phyloP scores from a whole-genome alignment of 164 flowering plant genomes.

The Kalanchoe fedtschenkoi region DNA sequence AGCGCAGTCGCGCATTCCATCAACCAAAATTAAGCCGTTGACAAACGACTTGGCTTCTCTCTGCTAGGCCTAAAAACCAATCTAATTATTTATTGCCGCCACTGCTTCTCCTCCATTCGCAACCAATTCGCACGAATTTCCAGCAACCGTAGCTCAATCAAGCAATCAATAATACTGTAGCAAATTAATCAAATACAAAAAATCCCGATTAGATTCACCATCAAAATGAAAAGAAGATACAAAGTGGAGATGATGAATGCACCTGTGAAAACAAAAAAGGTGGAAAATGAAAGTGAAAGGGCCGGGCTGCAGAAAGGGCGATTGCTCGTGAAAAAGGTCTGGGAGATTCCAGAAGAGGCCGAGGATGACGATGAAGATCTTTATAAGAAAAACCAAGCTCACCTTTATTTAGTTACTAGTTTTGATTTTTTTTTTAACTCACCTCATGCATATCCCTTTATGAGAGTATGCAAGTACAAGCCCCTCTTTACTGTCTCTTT shows the following conservation, averaged over 20 bases:
- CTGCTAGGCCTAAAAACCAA: not conserved
- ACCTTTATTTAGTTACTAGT: not conserved
- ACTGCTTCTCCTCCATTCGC: constrained; percentile 13
- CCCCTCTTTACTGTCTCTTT: too few relatives aligned
- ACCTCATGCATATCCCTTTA: too few relatives aligned
- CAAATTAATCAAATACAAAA: not conserved
- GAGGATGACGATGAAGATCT: not conserved
- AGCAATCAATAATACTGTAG: not conserved
- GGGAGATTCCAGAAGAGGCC: not conserved
- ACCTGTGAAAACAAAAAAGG: too few relatives aligned
- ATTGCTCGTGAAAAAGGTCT: not conserved
- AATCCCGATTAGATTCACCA: constrained; percentile 1
- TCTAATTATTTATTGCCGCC: not conserved
- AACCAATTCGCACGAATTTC: not conserved
- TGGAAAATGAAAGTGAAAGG: not conserved
- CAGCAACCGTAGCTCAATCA: constrained; percentile 2
- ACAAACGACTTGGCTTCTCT: too few relatives aligned
- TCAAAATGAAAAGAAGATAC: not conserved
- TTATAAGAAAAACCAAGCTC: not conserved
- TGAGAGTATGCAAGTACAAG: too few relatives aligned
- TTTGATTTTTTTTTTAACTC: not conserved
- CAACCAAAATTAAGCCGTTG: too few relatives aligned
- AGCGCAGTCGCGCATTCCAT: too few relatives aligned
- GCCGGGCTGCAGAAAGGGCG: not conserved
- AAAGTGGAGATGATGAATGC: not conserved